Base-by-base conservation (phyloP, 805 yeast species). In the Tetrapisispora fleetii region DNA sequence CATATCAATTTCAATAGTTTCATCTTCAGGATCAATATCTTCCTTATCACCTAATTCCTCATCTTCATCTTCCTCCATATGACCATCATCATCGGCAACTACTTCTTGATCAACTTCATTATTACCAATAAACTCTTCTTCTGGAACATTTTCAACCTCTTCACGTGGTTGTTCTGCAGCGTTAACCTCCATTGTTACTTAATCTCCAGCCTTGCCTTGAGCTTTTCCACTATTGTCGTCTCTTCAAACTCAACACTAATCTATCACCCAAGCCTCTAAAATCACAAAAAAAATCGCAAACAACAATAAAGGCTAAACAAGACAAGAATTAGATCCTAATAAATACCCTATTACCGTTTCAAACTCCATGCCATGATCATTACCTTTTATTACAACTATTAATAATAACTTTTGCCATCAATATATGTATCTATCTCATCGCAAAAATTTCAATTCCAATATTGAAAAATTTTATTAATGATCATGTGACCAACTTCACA, bases 1-100 rank as follows among this genome's bases (percentile, higher is more conserved):
- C 80, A 90, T 71, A 61, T 90, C 98, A 33, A 91, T 77, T 65
- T 85, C 95, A 39, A 86, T 67, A 37, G 74, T 70, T 27, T 45
- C 80, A 19, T 59, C 68, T 7, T 60, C 71, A 22, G 62, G 76
- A 32, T 32, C n/a, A 13, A 11, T 32, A 33, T 68, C 76, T 10
- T 65, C 74, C 5, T 53, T 64, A 6, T 50, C 60, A 19, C 62
- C 75, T 35, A 68, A 76, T n/a, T 60, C 67, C 17, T 60, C 64
- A 32, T 52, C 62, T 17, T 59, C 68, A 18, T 64, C 67, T 43
- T 64, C 69, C 30, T 54, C 63, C 38, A 58, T 63, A 5, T 39
- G 40, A 21, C 55, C 60, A 41, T 64, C 69, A 42, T 64, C 67
- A 37, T 58, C 61, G 14, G 52, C 59, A 21, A 63, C 64, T 19